A percentile compares a stretch with the other conserved stretches of the same genome.
These are phyloP conservation scores for Trypanosoma avium DNA, from an alignment of 208 protist genomes.

Conservation along the genomic window DNA sequence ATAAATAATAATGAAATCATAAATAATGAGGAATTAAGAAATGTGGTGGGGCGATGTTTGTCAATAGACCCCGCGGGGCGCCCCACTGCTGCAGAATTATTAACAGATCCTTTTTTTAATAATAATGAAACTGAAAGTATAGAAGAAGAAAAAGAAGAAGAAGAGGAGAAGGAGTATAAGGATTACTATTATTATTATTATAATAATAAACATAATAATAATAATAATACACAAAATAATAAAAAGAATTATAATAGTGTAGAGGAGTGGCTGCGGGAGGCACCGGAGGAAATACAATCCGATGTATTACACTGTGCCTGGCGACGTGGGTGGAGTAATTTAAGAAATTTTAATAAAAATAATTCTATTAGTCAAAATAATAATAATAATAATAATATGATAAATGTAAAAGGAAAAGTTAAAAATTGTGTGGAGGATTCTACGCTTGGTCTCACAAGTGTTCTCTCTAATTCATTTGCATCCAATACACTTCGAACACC, in stretches of 20 bases:
- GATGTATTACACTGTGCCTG: background rate
- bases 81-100: slow-evolving; percentile 1
- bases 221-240: background rate
- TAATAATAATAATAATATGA: background rate
- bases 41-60: no score
- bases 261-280: background rate
- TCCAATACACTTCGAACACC: no score
- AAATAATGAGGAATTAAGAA: no score
- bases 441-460: no score
- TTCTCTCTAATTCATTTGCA: no score
- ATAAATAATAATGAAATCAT: no score
- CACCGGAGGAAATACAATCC: background rate
- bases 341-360: background rate
- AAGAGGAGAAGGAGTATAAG: no score
- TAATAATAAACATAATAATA: background rate
- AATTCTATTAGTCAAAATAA: background rate
- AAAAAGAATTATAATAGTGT: background rate
- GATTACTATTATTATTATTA: no score
- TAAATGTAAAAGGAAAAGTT: no score
- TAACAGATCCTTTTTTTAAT: slow-evolving; percentile 6
- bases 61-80: no score
- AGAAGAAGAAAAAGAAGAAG: background rate
- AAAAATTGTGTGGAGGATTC: no score
- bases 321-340: background rate
- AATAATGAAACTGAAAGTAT: background rate